phyloP scores from a whole-genome alignment of 2,329 filamentous ascomycete genomes.

The Balansia obtecta region DNA sequence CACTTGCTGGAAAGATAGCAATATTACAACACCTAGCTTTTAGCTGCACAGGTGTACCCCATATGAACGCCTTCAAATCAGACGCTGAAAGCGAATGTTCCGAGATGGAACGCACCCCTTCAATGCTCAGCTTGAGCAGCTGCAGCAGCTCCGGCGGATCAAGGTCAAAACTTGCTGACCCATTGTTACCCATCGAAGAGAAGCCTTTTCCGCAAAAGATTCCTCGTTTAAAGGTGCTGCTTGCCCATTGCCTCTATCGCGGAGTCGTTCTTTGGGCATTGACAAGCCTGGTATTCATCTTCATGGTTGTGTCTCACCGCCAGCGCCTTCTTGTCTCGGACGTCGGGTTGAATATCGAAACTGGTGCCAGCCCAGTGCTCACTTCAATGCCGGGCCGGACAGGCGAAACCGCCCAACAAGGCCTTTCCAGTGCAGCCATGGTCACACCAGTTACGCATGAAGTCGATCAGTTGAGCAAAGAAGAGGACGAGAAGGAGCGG shows the following conservation, averaged over 20 bases:
- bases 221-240: slow-evolving; percentile 30
- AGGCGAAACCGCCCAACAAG: not conserved
- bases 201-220: slow-evolving; percentile 23
- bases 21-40: no score
- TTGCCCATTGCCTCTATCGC: slow-evolving; percentile 41
- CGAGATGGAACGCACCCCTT: slow-evolving; percentile 16
- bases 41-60: not conserved
- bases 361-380: not conserved
- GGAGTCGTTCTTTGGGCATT: slow-evolving; percentile 38
- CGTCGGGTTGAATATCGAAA: slow-evolving; percentile 2
- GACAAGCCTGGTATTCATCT: slow-evolving; percentile 28
- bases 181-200: slow-evolving; percentile 21
- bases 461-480: slow-evolving; percentile 13
- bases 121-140: slow-evolving; percentile 22
- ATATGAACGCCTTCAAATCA: not conserved
- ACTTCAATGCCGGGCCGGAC: not conserved
- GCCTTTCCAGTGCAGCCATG: not conserved
- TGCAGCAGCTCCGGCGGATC: slow-evolving; percentile 21
- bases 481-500: slow-evolving; percentile 18
- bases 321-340: slow-evolving; percentile 11
- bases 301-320: slow-evolving; percentile 26
- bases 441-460: not conserved
- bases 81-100: not conserved
- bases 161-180: slow-evolving; percentile 18
- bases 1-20: no score